A percentile compares a stretch with the other conserved stretches of the same genome.
phyloP scores from a whole-genome alignment of 1,139 yeast genomes.

The Debaryomyces psychrophilus region DNA sequence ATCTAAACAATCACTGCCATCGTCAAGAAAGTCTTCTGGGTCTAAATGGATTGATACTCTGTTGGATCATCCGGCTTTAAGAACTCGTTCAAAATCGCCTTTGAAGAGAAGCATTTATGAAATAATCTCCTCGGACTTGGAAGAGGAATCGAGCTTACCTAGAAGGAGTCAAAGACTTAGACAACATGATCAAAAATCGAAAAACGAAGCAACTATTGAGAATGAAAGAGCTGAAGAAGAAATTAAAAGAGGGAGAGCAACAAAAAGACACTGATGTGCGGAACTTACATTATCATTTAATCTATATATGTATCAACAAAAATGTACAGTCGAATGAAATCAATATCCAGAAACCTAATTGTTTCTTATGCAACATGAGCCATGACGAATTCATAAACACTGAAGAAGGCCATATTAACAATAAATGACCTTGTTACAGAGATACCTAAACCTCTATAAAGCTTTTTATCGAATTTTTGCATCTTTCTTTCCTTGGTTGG shows the following conservation, averaged over 20 bases:
- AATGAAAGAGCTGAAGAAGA: slow-evolving; percentile 10
- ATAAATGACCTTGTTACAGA: slow-evolving; percentile 70
- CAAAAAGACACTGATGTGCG: slow-evolving; percentile 13
- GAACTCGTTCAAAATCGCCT: slow-evolving; percentile 50
- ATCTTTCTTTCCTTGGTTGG: slow-evolving; percentile 36
- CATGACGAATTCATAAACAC: slow-evolving; percentile 71
- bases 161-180: slow-evolving; percentile 13
- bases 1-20: slow-evolving; percentile 9
- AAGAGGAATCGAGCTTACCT: slow-evolving; percentile 19
- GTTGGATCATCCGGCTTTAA: slow-evolving; percentile 37
- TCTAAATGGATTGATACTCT: slow-evolving; percentile 3
- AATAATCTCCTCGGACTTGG: slow-evolving; percentile 26
- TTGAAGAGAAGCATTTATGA: slow-evolving; percentile 38
- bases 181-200: background rate
- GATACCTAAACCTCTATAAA: slow-evolving; percentile 79
- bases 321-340: slow-evolving; percentile 3
- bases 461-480: slow-evolving; percentile 42
- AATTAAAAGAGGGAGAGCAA: slow-evolving; percentile 17
- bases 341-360: background rate
- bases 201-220: background rate
- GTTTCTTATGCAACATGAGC: slow-evolving; percentile 38
- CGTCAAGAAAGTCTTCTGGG: slow-evolving; percentile 13
- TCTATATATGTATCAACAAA: slow-evolving; percentile 8
- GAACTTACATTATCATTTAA: slow-evolving; percentile 1
- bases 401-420: slow-evolving; percentile 76